phyloP scores from a whole-genome alignment of 2,329 filamentous ascomycete species.

The Dactylellina drechsleri region DNA sequence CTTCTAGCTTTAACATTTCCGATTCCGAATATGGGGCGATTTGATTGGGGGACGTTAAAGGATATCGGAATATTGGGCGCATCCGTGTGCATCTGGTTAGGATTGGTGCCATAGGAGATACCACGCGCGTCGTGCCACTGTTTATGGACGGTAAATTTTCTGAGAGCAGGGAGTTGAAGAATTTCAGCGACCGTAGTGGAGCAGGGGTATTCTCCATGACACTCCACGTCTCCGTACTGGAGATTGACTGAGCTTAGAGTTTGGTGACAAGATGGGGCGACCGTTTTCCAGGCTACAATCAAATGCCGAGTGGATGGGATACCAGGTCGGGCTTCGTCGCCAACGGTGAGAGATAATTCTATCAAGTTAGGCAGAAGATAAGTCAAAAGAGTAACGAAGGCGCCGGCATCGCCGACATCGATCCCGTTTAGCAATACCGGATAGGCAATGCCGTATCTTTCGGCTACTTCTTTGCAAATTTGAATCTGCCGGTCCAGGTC shows the following conservation, averaged over 20 bases:
- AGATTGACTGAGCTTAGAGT: constrained; percentile 31
- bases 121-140: constrained; percentile 30
- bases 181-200: constrained; percentile 28
- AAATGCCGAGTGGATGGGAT: constrained; percentile 43
- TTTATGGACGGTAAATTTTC: constrained; percentile 41
- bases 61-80: constrained; percentile 36
- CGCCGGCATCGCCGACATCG: constrained; percentile 31
- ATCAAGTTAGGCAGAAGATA: constrained; percentile 44
- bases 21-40: background rate
- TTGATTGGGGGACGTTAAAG: constrained; percentile 13
- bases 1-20: constrained; percentile 8
- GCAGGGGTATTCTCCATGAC: constrained; percentile 36
- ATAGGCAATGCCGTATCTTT: constrained; percentile 37
- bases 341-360: constrained; percentile 32
- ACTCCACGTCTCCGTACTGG: constrained; percentile 35
- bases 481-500: constrained; percentile 30
- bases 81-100: constrained; percentile 26
- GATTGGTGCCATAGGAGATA: constrained; percentile 15
- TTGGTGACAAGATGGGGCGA: constrained; percentile 36
- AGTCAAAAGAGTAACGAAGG: constrained; percentile 29
- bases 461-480: constrained; percentile 31
- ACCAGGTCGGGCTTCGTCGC: constrained; percentile 24
- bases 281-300: constrained; percentile 49
- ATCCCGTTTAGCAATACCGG: constrained; percentile 41
- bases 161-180: constrained; percentile 28